Base-by-base conservation (phyloP, 768 basidiomycete genomes). In the Pleurotus djamor region DNA sequence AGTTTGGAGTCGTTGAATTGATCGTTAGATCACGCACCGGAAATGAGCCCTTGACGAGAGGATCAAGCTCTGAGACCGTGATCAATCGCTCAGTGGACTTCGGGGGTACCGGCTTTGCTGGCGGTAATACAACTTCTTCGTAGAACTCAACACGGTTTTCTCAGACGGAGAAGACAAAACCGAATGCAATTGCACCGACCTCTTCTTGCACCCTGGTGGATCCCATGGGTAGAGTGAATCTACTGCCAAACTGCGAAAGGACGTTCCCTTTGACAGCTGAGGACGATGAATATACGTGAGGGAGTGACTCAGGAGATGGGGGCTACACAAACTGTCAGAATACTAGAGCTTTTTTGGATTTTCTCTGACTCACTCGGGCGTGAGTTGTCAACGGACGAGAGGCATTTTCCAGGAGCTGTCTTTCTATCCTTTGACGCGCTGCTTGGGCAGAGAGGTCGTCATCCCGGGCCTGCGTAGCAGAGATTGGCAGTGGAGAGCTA, bases 91-190 rank as follows among this genome's bases (percentile, higher is more conserved):
- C 97, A 4, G 79, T 78, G 4, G 70, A 67, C 52, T 84, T 85
- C 6, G 89, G 88, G 8, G 95, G 94, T 0, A 96, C 80, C 2
- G 85, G 78, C 62, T 76, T 87, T 0, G 94, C 83, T 10, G 96
- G 95, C 5, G 97, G 97, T 37, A 98, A 80, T 21, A 86, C 80
- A 14, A 97, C 91, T 77, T 98, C 96, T 71, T 96, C 91, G 66
- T 87, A 93, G 48, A 87, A 83, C 94, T 96, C 14, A 28, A 28
- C 21, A 28, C 21, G 21, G 21, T 28, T 28, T 28, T 28, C 21
- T 28, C 21, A 28, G 21, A 28, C 21, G 21, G 21, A 28, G 21
- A 28, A 28, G 21, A 28, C 21, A 28, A 9, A 32, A 41, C 2
- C 21, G 51, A 32, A 17, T 12, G 32, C 37, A 28, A 6, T 36